Conservation (phyloP, 2,329 filamentous ascomycete genomes). For the Escovopsis weberi region DNA sequence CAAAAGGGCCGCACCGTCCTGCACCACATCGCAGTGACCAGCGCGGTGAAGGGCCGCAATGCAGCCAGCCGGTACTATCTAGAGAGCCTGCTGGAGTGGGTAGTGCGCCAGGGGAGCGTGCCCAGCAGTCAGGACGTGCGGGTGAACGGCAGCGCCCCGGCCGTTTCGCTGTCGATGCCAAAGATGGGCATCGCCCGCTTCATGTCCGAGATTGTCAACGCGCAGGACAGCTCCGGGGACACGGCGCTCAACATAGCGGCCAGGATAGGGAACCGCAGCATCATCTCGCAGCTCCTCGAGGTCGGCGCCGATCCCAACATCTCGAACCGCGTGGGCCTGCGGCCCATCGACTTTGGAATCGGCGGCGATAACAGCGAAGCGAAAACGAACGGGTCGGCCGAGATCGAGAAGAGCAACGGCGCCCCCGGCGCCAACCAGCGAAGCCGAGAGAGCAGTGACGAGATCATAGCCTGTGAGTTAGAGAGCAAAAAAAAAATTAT, state of each 20-base stretch:
- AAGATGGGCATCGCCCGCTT: conserved; percentile 83
- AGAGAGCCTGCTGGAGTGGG: conserved; percentile 85
- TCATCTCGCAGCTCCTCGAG: conserved; percentile 92
- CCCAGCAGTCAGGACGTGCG: conserved; percentile 34
- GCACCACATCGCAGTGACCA: conserved; percentile 92
- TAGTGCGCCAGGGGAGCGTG: conserved; percentile 68
- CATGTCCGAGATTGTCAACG: conserved; percentile 94
- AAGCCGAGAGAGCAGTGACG: conserved; percentile 60
- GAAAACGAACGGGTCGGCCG: conserved; percentile 24
- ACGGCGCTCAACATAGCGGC: conserved; percentile 91
- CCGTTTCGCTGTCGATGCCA: conserved; percentile 28
- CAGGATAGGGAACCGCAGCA: conserved; percentile 80
- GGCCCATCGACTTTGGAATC: conserved; percentile 89
- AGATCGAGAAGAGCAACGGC: conserved; percentile 29
- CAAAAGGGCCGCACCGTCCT: conserved; percentile 81
- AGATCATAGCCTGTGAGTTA: conserved; percentile 62
- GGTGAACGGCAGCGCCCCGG: conserved; percentile 18
- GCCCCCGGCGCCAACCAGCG: conserved; percentile 33
- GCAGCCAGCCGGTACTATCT: conserved; percentile 91
- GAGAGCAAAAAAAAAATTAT: too few species aligned
- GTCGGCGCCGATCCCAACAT: conserved; percentile 90
- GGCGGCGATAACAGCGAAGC: conserved; percentile 46
- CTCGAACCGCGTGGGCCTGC: conserved; percentile 74
- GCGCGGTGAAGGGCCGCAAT: conserved; percentile 84
- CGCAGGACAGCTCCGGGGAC: conserved; percentile 84